A percentile compares a stretch with the other conserved stretches of the same genome.
Evolutionary conservation across 345 rosid species (phyloP).

Genomic region (Linum lewisii): DNA sequence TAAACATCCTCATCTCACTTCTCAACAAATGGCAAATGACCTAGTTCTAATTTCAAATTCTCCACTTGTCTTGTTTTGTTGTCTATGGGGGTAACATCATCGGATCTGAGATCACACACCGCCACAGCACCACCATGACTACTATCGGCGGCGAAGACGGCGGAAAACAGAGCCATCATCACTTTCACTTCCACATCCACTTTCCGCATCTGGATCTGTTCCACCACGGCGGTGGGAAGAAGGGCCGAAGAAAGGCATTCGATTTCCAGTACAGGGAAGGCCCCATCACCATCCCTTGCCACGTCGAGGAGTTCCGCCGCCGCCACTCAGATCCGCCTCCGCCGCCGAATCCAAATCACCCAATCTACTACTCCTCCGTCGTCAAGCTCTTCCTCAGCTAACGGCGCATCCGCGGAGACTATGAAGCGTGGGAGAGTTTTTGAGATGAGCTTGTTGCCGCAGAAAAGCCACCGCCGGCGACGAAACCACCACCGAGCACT

Average conservation of each 20-base stretch:
- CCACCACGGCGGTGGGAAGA: slow-evolving; percentile 17
- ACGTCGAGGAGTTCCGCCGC: slow-evolving; percentile 69
- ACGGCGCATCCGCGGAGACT: too few species aligned
- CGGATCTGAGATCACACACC: background rate
- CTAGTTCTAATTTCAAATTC: background rate
- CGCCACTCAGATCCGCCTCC: too few species aligned
- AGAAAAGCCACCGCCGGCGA: too few species aligned
- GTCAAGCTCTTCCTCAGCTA: too few species aligned
- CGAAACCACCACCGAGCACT: too few species aligned
- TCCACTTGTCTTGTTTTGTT: background rate
- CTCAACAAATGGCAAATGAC: too few species aligned
- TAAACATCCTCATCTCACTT: too few species aligned
- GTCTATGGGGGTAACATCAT: background rate
- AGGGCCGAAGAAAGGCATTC: slow-evolving; percentile 64
- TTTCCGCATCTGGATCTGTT: slow-evolving; percentile 30
- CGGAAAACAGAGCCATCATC: slow-evolving; percentile 24
- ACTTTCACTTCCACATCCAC: slow-evolving; percentile 36
- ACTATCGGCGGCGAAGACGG: slow-evolving; percentile 20
- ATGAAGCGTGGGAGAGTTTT: too few species aligned
- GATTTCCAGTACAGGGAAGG: slow-evolving; percentile 66
- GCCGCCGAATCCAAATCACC: too few species aligned
- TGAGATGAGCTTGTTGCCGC: too few species aligned
- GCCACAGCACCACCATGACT: background rate
- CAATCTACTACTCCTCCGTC: too few species aligned
- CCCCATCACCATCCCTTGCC: slow-evolving; percentile 76